Evolutionary conservation across 2,329 filamentous ascomycete species (phyloP), one percentile per base, ranked within the genome.

Genomic region (Neopestalotiopsis sp.): DNA sequence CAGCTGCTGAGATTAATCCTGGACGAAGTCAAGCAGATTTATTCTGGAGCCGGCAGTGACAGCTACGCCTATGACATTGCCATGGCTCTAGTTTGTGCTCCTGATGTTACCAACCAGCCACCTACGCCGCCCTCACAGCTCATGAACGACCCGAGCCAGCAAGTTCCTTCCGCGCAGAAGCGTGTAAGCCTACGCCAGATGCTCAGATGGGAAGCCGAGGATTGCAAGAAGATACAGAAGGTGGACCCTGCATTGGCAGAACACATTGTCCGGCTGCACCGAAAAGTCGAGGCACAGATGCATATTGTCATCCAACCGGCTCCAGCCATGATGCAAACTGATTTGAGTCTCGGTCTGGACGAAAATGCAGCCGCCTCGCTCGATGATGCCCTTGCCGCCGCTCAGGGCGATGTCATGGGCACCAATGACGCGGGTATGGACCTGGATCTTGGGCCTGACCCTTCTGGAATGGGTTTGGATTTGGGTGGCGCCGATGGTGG

Each of bases 41-140:
- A 52, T 71, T 88, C 87, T 0, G 87, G 90, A 38, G 78, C 84
- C 0, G 88, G 88, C 4, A 89, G 87, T 71, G 88, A 86, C 1
- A 85, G 86, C 67, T 81, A 90, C 4, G 89, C 88, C 0, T 88
- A 94, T 67, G 93, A 95, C 73, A 85, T 94, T 10, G 91, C 88
- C 2, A 88, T 88, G 2, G 88, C 91, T 0, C 81, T 95, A 7
- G 84, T 95, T 10, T 93, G 92, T 75, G 89, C 91, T 0, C 91
- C 92, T 0, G 86, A 90, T 73, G 83, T 83, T 1, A 84, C 80
- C 45, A 86, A 84, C 72, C 79, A 84, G 69, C 77, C 77, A 4
- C 79, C 79, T 4, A 76, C 79, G 0, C 70, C 75, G 7, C 73
- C 77, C 17, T 68, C 78, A 59, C 60, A 75, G 42, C 73, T 80